These are phyloP conservation scores for Crithidia fasciculata DNA, from an alignment of 208 protist species.

Conservation along the genomic window DNA sequence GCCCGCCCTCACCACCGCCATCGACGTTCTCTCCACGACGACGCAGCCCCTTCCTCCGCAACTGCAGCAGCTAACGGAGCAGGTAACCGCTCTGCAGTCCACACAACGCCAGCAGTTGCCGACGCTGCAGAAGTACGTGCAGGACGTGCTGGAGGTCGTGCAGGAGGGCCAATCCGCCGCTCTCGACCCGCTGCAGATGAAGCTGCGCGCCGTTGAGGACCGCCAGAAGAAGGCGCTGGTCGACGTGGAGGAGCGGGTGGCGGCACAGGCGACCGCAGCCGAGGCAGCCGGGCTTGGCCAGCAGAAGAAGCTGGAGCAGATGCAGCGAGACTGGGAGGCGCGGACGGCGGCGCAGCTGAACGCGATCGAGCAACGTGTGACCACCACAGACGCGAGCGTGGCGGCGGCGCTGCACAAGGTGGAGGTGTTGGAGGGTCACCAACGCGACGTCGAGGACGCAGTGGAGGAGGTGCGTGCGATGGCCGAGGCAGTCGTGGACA, in stretches of 20 bases:
- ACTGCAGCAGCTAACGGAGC: constrained; percentile 9
- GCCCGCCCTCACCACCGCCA: not conserved
- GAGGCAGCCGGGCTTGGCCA: not conserved
- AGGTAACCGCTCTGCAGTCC: constrained; percentile 18
- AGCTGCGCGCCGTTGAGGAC: constrained; percentile 28
- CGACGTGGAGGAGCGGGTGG: constrained; percentile 18
- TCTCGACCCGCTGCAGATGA: constrained; percentile 25
- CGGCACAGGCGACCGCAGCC: constrained; percentile 1
- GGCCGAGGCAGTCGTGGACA: not conserved
- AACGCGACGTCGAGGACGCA: not conserved
- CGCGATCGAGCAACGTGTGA: constrained; percentile 5
- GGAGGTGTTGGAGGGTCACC: constrained; percentile 1
- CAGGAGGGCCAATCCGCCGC: constrained; percentile 21
- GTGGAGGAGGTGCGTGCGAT: constrained; percentile 7
- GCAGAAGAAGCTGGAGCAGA: constrained; percentile 12
- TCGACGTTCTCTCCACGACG: constrained; percentile 8
- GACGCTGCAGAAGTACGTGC: constrained; percentile 34
- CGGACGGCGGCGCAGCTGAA: constrained; percentile 4
- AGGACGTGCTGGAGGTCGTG: constrained; percentile 28
- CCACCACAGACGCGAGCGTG: not conserved
- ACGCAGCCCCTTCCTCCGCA: constrained; percentile 1
- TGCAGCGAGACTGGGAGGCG: not conserved
- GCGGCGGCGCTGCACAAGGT: constrained; percentile 7
- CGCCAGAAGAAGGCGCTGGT: constrained; percentile 17
- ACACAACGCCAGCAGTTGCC: constrained; percentile 36